A percentile compares a stretch with the other conserved stretches of the same genome.
phyloP scores from a whole-genome alignment of 345 rosid species.

The sweet orange (Citrus sinensis) region DNA sequence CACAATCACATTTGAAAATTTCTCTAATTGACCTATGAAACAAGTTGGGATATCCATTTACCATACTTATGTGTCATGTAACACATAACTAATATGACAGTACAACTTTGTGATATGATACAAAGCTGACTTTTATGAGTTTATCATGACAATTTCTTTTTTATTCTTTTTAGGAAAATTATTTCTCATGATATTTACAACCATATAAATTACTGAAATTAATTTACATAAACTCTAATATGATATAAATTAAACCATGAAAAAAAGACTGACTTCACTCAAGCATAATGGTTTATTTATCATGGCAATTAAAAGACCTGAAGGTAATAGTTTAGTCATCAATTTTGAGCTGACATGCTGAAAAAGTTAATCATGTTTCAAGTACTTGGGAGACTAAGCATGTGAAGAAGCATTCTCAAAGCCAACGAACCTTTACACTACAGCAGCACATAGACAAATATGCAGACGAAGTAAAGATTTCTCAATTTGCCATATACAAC shows the following conservation, averaged over 20 bases:
- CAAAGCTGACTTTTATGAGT: no score
- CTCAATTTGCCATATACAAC: background rate
- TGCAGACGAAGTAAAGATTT: background rate
- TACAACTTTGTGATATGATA: no score
- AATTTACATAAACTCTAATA: no score
- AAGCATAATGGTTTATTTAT: no score
- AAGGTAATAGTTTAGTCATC: background rate
- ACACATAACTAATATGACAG: no score
- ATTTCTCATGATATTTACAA: rapidly evolving
- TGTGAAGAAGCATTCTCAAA: background rate
- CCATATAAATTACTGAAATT: no score
- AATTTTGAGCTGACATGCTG: background rate
- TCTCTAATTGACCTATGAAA: no score
- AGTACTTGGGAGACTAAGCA: background rate
- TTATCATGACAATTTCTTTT: background rate
- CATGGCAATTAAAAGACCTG: background rate
- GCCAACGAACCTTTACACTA: background rate
- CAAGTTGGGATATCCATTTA: background rate
- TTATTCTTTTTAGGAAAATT: no score
- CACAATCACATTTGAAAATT: background rate
- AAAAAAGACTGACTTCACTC: rapidly evolving
- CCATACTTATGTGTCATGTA: background rate
- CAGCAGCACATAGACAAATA: background rate
- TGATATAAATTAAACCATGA: no score
- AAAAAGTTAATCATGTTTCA: background rate